Evolutionary conservation across 2,329 filamentous ascomycete species (phyloP), one percentile per base, ranked within the genome.

Genomic region (Paecilomyces fulvus): DNA sequence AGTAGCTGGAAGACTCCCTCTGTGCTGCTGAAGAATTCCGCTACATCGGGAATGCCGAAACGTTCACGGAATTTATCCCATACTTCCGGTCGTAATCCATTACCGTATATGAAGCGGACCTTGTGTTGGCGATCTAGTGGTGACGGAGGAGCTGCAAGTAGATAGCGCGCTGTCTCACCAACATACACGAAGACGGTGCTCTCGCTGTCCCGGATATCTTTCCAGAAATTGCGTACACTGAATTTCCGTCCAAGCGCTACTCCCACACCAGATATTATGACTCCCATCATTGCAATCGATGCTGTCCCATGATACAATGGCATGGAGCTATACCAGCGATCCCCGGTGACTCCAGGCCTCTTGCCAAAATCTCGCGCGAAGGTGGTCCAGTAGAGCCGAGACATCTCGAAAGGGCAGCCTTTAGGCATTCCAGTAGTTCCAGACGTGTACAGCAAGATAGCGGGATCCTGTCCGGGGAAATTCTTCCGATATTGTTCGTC

Each of bases 351-450:
- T 8, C 56, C 62, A 0, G 68, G 66, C 1, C 55, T 64, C 31
- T 72, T 67, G 8, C 58, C 54, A 51, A 72, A 63, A 6, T 57
- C 51, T 1, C 77, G 73, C 1, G 73, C 62, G 11, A 63, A 63
- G 1, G 73, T 70, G 8, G 77, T 61, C 0, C 61, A 64, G 51
- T 76, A 75, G 5, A 79, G 65, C 49, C 80, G 76, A 2, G 75
- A 70, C 8, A 80, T 78, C 17, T 82, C 82, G 61, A 88, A 84
- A 0, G 79, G 69, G 62, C 84, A 86, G 1, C 84, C 88, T 69
- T 92, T 92, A 10, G 88, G 87, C 61, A 89, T 70, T 2, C 88
- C 88, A 0, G 88, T 91, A 0, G 88, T 91, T 33, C 88, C 88
- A 59, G 84, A 86, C 0, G 88, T 92, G 68, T 90, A 91, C 62